Conservation (phyloP, 257 asterid genomes). For the Petunia axillaris region DNA sequence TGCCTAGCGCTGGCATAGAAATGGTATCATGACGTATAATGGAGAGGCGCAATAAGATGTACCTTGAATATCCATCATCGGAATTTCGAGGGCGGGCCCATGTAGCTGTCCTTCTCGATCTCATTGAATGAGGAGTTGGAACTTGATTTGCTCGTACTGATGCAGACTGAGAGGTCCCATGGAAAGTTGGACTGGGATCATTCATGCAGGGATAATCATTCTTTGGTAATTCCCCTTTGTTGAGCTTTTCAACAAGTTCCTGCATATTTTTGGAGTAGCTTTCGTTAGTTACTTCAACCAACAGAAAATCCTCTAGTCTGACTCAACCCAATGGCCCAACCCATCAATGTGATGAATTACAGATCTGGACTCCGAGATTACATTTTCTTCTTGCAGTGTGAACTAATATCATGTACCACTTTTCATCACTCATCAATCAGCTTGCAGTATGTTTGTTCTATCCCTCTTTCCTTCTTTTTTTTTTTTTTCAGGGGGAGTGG, state of each 20-base stretch:
- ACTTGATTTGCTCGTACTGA: constrained; percentile 56
- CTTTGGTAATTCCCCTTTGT: constrained; percentile 84
- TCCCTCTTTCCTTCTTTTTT: not conserved
- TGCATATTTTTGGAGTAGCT: constrained; percentile 41
- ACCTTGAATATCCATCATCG: constrained; percentile 99
- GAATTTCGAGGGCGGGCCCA: constrained; percentile 99
- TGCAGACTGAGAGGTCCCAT: constrained; percentile 61
- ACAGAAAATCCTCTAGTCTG: not conserved
- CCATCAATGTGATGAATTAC: constrained; percentile 14
- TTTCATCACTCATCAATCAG: not conserved
- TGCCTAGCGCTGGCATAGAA: constrained; percentile 19
- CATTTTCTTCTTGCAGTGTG: not conserved
- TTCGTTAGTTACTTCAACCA: constrained; percentile 8
- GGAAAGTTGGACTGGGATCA: constrained; percentile 88
- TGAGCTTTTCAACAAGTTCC: constrained; percentile 88
- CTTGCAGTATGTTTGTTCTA: not conserved
- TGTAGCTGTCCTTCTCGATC: constrained; percentile 91
- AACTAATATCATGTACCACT: not conserved
- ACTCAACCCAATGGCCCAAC: constrained; percentile 16
- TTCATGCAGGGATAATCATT: constrained; percentile 95
- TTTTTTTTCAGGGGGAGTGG: not conserved
- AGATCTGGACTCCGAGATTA: not conserved
- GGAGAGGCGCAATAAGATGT: constrained; percentile 20
- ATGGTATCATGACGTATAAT: constrained; percentile 1
- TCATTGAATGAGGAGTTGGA: constrained; percentile 88